Evolutionary conservation across 2,329 filamentous ascomycete species (phyloP), one percentile per base, ranked within the genome.

Genomic region (Fusarium tuaranense): DNA sequence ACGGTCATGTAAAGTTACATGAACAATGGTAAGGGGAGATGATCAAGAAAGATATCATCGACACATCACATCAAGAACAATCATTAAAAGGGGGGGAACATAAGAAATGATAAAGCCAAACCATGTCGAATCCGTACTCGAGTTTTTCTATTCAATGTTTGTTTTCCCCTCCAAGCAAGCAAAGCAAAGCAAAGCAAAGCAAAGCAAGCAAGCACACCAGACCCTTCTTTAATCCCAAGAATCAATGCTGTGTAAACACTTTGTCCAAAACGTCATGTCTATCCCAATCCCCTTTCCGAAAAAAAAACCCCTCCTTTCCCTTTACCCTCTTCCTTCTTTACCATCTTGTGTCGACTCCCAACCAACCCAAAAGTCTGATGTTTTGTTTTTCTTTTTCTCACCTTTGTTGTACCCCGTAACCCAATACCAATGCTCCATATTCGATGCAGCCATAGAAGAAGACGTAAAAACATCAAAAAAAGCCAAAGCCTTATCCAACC

Each of bases 211-310:
- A 34, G 32, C 32, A 34, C 32, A 34, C 41, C 41, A 20, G 27
- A 44, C 13, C 48, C 48, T 53, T 53, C 53, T 41, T 60, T 30
- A 34, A 30, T 25, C 34, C 66, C 20, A 39, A 13, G 30, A 69
- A 32, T 34, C 36, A 64, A 63, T 38, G 53, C 22, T 58, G 32
- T 62, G 20, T 67, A 67, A 27, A 20, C 59, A 41, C 22, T 57
- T 61, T 61, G 18, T 34, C 53, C 32, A 61, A 70, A 34, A 34
- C 36, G 27, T 27, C 59, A 62, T 48, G 60, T 73, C 63, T 75
- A 73, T 73, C 34, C 44, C 4, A 16, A 14, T 36, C 36, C 41
- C 44, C 20, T n/a, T 53, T 48, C 44, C 44, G 13, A 25, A 48
- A 16, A 48, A 16, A 34, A 34, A 27, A 6, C 27, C 27, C 27